These are phyloP conservation scores for Prosopis cineraria DNA, from an alignment of 306 rosid genomes.

Conservation along the genomic window DNA sequence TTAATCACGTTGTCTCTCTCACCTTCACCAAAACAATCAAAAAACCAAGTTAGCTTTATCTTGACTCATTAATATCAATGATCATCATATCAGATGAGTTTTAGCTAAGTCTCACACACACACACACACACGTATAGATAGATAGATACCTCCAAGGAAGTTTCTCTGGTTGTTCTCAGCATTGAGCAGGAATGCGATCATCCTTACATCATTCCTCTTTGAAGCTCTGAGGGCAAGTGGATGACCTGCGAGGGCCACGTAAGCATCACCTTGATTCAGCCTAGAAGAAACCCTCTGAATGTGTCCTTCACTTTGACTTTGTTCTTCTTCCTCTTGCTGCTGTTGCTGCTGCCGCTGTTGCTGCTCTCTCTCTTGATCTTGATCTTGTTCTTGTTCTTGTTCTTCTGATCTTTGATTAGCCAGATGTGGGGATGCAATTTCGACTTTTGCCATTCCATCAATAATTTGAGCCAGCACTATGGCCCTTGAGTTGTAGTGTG, in stretches of 20 bases:
- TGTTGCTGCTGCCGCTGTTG: not conserved
- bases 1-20: slow-evolving; percentile 44
- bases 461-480: not conserved
- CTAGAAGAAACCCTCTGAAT: slow-evolving; percentile 28
- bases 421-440: slow-evolving; percentile 27
- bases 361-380: not conserved
- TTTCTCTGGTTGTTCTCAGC: slow-evolving; percentile 44
- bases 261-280: slow-evolving; percentile 29
- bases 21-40: slow-evolving; percentile 28
- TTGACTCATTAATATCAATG: no score
- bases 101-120: no score
- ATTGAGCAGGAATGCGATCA: slow-evolving; percentile 41
- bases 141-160: slow-evolving; percentile 48
- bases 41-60: not conserved
- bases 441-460: slow-evolving; percentile 26
- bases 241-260: slow-evolving; percentile 40
- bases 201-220: not conserved
- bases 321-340: not conserved
- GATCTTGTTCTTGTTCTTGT: not conserved
- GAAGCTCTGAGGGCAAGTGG: slow-evolving; percentile 42
- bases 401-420: not conserved
- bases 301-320: not conserved
- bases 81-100: no score
- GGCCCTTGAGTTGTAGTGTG: slow-evolving; percentile 37
- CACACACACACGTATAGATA: no score